phyloP scores from a whole-genome alignment of 352 stramenopile genomes.

The Phytophthora foliorum region DNA sequence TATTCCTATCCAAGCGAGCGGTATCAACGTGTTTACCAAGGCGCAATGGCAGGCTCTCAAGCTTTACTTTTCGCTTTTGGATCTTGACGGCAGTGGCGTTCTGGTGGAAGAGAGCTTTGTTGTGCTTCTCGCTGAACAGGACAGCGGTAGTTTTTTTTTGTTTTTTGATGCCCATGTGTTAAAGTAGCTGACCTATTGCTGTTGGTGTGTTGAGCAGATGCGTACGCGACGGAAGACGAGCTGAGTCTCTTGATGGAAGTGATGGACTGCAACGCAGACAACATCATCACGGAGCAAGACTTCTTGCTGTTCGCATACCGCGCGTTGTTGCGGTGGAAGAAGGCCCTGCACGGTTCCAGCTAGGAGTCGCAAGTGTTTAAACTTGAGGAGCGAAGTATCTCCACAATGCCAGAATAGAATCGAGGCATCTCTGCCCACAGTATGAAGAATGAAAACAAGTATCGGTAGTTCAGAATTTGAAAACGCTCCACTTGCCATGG shows the following conservation, averaged over 20 bases:
- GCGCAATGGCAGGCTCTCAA: slow-evolving; percentile 82
- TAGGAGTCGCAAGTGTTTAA: slow-evolving; percentile 20
- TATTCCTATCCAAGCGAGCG: slow-evolving; percentile 32
- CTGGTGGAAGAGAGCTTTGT: slow-evolving; percentile 87
- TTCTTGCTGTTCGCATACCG: slow-evolving; percentile 88
- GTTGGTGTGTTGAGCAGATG: slow-evolving; percentile 51
- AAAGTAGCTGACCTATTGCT: slow-evolving; percentile 12
- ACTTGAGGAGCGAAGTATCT: slow-evolving; percentile 24
- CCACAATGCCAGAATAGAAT: slow-evolving; percentile 35
- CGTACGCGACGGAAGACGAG: slow-evolving; percentile 87
- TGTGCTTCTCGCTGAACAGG: slow-evolving; percentile 82
- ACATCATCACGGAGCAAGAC: slow-evolving; percentile 80
- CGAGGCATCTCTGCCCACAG: slow-evolving; percentile 9
- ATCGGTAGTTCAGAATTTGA: too few relatives aligned
- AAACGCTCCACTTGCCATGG: too few relatives aligned
- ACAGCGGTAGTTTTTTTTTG: slow-evolving; percentile 65
- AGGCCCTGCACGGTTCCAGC: slow-evolving; percentile 42
- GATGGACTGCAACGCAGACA: slow-evolving; percentile 84
- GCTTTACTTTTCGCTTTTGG: slow-evolving; percentile 76
- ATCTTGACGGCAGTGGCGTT: slow-evolving; percentile 73
- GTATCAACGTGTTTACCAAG: slow-evolving; percentile 73
- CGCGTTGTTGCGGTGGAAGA: slow-evolving; percentile 74
- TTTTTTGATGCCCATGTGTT: background rate
- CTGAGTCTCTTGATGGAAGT: slow-evolving; percentile 81
- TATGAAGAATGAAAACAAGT: too few relatives aligned